Conservation (phyloP, 1,139 yeast species). For the Yamadazyma sp. region DNA sequence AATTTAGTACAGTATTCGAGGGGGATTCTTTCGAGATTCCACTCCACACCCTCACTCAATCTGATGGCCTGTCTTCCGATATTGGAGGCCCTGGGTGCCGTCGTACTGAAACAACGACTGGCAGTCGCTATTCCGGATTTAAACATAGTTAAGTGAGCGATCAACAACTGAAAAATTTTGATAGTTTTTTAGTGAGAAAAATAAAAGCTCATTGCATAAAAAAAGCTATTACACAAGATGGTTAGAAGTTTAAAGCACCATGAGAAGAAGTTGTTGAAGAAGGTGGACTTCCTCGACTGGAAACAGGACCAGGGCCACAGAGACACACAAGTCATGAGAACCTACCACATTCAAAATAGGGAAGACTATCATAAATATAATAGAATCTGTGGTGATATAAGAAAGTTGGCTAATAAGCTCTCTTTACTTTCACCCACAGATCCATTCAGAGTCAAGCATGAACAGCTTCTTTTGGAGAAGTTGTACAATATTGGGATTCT, state of each 20-base stretch:
- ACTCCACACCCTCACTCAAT: slow-evolving; percentile 31
- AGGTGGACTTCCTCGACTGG: slow-evolving; percentile 97
- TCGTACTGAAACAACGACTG: slow-evolving; percentile 12
- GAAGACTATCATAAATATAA: slow-evolving; percentile 96
- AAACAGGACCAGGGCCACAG: slow-evolving; percentile 94
- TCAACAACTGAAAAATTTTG: slow-evolving; percentile 8
- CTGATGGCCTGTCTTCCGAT: slow-evolving; percentile 44
- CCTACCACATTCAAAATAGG: slow-evolving; percentile 89
- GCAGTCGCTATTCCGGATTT: slow-evolving; percentile 2
- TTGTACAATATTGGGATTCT: slow-evolving; percentile 85
- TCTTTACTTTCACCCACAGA: slow-evolving; percentile 84
- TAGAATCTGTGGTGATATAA: slow-evolving; percentile 84
- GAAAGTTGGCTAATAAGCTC: slow-evolving; percentile 82
- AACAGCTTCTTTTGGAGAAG: slow-evolving; percentile 81
- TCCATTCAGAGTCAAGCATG: slow-evolving; percentile 83
- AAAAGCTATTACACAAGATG: slow-evolving; percentile 46
- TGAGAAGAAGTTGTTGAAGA: slow-evolving; percentile 90
- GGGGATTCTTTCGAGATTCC: slow-evolving; percentile 38
- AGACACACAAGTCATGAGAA: slow-evolving; percentile 92
- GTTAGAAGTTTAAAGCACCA: slow-evolving; percentile 91
- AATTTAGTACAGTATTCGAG: slow-evolving; percentile 52
- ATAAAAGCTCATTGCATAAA: slow-evolving; percentile 7
- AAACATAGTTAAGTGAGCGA: slow-evolving; percentile 5
- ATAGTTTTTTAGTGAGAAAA: neutral
- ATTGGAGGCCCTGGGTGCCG: slow-evolving; percentile 33